Evolutionary conservation across 129 eudicot species (phyloP), one percentile per base, ranked within the genome.

Genomic region (Erigeron canadensis): DNA sequence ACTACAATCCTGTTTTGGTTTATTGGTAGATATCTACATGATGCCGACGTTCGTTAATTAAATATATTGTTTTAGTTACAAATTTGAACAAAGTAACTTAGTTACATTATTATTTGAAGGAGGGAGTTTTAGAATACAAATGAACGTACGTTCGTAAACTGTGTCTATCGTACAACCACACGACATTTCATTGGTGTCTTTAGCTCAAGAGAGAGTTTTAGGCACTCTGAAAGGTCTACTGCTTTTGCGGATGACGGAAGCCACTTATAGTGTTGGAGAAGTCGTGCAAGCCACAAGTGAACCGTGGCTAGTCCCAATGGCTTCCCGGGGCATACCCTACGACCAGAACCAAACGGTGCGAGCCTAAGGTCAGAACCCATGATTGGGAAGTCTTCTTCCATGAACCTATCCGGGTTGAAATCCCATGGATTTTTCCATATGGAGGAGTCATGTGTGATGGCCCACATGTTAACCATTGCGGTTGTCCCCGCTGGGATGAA

Each of bases 381-480:
- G 58, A 91, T 55, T 1, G 92, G 75, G 7, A 91, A 34, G 0
- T 88, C 96, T 51, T 82, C 88, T 63, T 82, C 88, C 8, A 81
- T 66, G 71, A 88, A 91, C 72, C 97, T 79, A 51, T 88, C 87
- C 4, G 97, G 97, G 66, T 56, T 80, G 64, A 91, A 91, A 5
- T 75, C 76, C 84, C 82, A 82, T 3, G 97, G 97, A 61, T 88
- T 88, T n/a, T 75, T 63, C 97, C 97, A 91, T 64, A 91, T 77
- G 17, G 87, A 19, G 0, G 96, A 80, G 65, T 91, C 96, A n/a
- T 88, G 97, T 18, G 93, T 81, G 72, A 91, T 91, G 67, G 96
- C 92, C 97, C 97, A 91, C 97, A 91, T 91, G 75, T 91, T 91
- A 12, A 91, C 97, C 97, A 91, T 91, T 5, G 97, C 90, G 0